Conservation (phyloP, 495 filamentous ascomycete species). For the Thermochaetoides thermophila region DNA sequence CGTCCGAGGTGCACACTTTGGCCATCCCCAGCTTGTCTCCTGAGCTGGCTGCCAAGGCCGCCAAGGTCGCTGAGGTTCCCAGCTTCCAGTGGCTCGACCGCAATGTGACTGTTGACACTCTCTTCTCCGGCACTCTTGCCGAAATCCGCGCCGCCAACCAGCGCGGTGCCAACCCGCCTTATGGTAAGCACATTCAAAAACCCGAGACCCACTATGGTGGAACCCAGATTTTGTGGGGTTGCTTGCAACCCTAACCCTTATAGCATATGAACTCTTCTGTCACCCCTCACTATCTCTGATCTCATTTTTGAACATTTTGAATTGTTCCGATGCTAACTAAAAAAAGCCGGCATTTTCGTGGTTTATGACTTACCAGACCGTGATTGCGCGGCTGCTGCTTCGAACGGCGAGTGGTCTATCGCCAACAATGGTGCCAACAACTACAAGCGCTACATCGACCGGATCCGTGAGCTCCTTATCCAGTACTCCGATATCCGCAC, state of each 20-base stretch:
- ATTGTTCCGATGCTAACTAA: too few relatives aligned
- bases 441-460: slow-evolving; percentile 62
- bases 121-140: slow-evolving; percentile 33
- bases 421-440: slow-evolving; percentile 38
- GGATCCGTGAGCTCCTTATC: slow-evolving; percentile 41
- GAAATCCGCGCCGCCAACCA: slow-evolving; percentile 43
- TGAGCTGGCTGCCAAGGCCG: slow-evolving; percentile 30
- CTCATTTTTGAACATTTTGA: too few relatives aligned
- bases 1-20: slow-evolving; percentile 35
- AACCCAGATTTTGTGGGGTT: too few relatives aligned
- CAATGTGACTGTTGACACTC: slow-evolving; percentile 42
- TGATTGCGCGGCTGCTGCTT: slow-evolving; percentile 62
- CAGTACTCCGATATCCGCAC: slow-evolving; percentile 39
- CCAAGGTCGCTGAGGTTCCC: slow-evolving; percentile 48
- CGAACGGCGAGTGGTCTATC: slow-evolving; percentile 58
- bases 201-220: too few relatives aligned
- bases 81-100: slow-evolving; percentile 58
- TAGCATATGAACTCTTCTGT: too few relatives aligned
- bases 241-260: neutral
- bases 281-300: too few relatives aligned
- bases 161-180: slow-evolving; percentile 30
- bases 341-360: too few relatives aligned
- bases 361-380: slow-evolving; percentile 67
- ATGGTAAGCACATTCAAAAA: slow-evolving; percentile 9
- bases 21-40: slow-evolving; percentile 35